Percentiles rank a stretch among this genome's conserved stretches.
Evolutionary conservation across 345 rosid genomes (phyloP).

Genomic region (Cochlearia excelsa): DNA sequence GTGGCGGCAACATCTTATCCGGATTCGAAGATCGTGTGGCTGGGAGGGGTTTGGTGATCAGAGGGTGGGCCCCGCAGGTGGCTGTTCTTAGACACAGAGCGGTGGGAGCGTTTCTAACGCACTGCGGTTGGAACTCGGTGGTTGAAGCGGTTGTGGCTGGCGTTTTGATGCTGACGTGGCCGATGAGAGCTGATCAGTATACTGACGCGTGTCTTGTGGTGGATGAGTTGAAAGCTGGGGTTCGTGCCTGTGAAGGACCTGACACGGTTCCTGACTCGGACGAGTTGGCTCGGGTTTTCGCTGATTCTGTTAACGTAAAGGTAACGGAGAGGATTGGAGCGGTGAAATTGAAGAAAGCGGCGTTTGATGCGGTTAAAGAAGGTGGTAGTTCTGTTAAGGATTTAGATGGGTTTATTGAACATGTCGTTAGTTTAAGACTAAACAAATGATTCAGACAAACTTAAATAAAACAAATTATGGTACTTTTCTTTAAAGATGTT

Average conservation of each 20-base stretch:
- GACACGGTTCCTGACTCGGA: conserved; percentile 38
- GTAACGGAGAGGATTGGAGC: conserved; percentile 34
- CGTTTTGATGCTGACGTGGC: conserved; percentile 64
- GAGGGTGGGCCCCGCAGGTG: conserved; percentile 61
- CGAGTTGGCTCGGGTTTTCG: conserved; percentile 36
- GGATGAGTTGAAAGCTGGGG: conserved; percentile 50
- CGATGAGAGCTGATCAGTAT: conserved; percentile 63
- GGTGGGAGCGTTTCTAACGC: conserved; percentile 58
- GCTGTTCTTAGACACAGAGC: conserved; percentile 45
- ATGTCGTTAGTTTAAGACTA: conserved; percentile 17
- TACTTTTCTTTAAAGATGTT: not conserved
- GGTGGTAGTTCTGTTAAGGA: conserved; percentile 52
- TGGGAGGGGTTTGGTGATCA: conserved; percentile 47
- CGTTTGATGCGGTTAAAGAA: conserved; percentile 41
- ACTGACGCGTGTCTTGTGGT: conserved; percentile 46
- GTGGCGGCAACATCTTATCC: conserved; percentile 17
- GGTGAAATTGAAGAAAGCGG: conserved; percentile 37
- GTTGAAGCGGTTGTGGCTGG: conserved; percentile 50
- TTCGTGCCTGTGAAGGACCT: conserved; percentile 50
- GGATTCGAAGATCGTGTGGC: conserved; percentile 52
- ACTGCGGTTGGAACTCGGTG: conserved; percentile 70
- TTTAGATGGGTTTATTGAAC: conserved; percentile 45
- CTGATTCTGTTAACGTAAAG: conserved; percentile 31
- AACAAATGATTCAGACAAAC: not conserved
- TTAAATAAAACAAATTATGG: not conserved